Conservation (phyloP, 148 eudicot genomes). For the Rhododendron henanense region DNA sequence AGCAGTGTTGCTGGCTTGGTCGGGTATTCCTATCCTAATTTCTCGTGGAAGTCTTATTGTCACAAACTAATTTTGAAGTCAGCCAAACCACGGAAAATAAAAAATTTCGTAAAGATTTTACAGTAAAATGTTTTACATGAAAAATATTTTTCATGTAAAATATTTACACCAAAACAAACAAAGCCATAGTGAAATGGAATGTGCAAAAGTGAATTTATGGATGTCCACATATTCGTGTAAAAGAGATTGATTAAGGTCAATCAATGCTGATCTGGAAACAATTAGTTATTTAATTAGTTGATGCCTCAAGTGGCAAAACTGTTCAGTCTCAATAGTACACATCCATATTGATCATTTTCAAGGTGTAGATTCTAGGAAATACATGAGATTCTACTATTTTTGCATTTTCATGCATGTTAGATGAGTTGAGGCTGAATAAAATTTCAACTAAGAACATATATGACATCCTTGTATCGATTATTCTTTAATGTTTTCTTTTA, state of each 20-base stretch:
- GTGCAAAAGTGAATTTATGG: not conserved
- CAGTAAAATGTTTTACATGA: not conserved
- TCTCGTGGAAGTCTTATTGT: not conserved
- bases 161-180: not conserved
- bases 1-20: not conserved
- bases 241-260: not conserved
- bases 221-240: not conserved
- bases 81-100: not conserved
- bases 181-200: not conserved
- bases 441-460: not conserved
- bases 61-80: not conserved
- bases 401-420: not conserved
- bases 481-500: not conserved
- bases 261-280: not conserved
- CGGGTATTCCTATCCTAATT: not conserved
- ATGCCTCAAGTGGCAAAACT: not conserved
- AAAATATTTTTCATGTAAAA: too few relatives aligned
- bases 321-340: not conserved
- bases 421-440: not conserved
- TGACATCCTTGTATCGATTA: conserved; percentile 2
- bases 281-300: not conserved
- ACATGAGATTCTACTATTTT: not conserved
- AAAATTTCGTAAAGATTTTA: too few relatives aligned
- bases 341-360: not conserved
- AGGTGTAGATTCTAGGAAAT: not conserved